phyloP scores from a whole-genome alignment of 768 basidiomycete genomes.

The Panus rudis region DNA sequence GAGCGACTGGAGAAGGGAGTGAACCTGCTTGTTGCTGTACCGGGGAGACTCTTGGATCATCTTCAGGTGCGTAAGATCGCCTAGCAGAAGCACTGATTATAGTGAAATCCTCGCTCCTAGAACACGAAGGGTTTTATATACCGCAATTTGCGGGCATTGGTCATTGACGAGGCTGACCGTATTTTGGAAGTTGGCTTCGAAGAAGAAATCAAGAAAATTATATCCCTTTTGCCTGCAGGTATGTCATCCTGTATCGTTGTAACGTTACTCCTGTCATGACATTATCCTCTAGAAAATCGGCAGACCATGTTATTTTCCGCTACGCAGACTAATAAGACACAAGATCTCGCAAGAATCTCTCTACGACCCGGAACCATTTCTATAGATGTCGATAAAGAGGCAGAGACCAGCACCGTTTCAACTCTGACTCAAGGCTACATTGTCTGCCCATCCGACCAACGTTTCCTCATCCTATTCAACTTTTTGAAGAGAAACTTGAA shows the following conservation, averaged over 20 bases:
- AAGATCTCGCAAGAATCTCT: slow-evolving; percentile 87
- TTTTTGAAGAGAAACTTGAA: slow-evolving; percentile 87
- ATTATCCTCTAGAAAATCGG: slow-evolving; percentile 52
- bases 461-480: slow-evolving; percentile 87
- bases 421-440: slow-evolving; percentile 93
- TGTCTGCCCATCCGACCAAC: slow-evolving; percentile 82
- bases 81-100: too few species aligned
- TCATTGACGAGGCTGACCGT: slow-evolving; percentile 92
- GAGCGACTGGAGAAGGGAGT: slow-evolving; percentile 90
- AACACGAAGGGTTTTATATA: slow-evolving; percentile 83
- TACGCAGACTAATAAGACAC: slow-evolving; percentile 91
- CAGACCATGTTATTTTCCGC: slow-evolving; percentile 95
- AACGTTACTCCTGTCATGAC: neutral
- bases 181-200: slow-evolving; percentile 95
- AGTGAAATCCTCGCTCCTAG: neutral
- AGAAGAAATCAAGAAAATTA: slow-evolving; percentile 92
- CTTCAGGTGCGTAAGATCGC: neutral
- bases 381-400: slow-evolving; percentile 82
- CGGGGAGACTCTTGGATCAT: neutral
- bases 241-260: slow-evolving; percentile 11
- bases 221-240: slow-evolving; percentile 80
- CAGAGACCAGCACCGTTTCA: slow-evolving; percentile 76
- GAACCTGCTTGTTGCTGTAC: neutral
- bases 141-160: slow-evolving; percentile 79
- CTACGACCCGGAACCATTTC: slow-evolving; percentile 81